Evolutionary conservation across 176 grass and related monocot species (phyloP).

Genomic region (Tillandsia fasciculata): DNA sequence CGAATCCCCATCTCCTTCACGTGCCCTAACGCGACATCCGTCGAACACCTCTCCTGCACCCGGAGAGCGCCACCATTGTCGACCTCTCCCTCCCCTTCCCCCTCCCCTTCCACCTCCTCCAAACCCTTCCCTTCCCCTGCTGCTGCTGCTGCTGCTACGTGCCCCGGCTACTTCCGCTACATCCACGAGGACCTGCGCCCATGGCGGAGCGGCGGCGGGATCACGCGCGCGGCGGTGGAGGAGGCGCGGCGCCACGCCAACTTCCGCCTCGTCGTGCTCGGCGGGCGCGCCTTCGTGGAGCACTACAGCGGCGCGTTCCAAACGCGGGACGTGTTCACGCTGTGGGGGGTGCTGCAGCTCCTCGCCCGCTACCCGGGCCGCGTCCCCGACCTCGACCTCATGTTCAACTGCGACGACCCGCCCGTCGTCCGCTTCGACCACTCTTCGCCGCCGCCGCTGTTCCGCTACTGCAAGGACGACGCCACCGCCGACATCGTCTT

Average conservation of each 20-base stretch:
- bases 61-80: not conserved
- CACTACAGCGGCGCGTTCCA: slow-evolving; percentile 43
- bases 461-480: slow-evolving; percentile 49
- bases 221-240: slow-evolving; percentile 49
- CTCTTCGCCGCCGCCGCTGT: slow-evolving; percentile 15
- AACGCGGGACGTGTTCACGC: slow-evolving; percentile 51
- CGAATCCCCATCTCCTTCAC: not conserved
- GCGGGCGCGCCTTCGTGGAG: slow-evolving; percentile 43
- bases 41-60: not conserved
- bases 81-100: slow-evolving; percentile 5
- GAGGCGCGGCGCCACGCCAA: slow-evolving; percentile 20
- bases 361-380: slow-evolving; percentile 41
- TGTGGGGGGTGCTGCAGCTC: slow-evolving; percentile 71
- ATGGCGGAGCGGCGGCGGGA: slow-evolving; percentile 34
- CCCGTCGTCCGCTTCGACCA: not conserved
- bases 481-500: slow-evolving; percentile 46
- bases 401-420: slow-evolving; percentile 64
- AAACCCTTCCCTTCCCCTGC: not conserved
- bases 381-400: slow-evolving; percentile 57
- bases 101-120: not conserved
- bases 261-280: slow-evolving; percentile 52
- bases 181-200: slow-evolving; percentile 44
- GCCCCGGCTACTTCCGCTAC: slow-evolving; percentile 33
- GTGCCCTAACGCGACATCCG: not conserved
- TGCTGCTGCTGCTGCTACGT: not conserved